These are phyloP conservation scores for Aspergillus incahuasiensis DNA, from an alignment of 495 filamentous ascomycete genomes.

Conservation along the genomic window DNA sequence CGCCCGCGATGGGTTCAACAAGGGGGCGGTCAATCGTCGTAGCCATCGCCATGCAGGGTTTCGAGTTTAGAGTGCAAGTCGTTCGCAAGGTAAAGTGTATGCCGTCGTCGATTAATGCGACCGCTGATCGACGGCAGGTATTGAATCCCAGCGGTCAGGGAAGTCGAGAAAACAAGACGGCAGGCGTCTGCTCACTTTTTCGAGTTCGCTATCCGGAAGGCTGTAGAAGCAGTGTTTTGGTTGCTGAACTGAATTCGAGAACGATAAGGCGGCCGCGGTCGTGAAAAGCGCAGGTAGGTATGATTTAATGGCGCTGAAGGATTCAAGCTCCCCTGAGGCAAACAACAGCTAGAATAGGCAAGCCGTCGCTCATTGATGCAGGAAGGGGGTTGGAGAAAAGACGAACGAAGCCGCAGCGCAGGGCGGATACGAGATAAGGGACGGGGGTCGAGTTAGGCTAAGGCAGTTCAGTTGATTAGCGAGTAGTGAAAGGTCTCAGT, in stretches of 20 bases:
- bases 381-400: conserved; percentile 13
- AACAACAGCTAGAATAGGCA: conserved; percentile 9
- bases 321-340: conserved; percentile 15
- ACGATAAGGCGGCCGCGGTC: not conserved
- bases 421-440: conserved; percentile 16
- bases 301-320: conserved; percentile 9
- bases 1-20: conserved; percentile 24
- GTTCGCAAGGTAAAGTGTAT: conserved; percentile 16
- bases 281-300: not conserved
- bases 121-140: conserved; percentile 48
- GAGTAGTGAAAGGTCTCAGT: conserved; percentile 14
- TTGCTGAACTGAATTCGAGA: not conserved
- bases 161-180: conserved; percentile 14
- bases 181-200: conserved; percentile 2
- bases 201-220: not conserved
- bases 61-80: conserved; percentile 9
- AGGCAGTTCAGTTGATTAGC: conserved; percentile 5
- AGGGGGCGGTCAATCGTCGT: conserved; percentile 30
- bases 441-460: conserved; percentile 2
- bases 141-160: conserved; percentile 45
- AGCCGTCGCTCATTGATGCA: conserved; percentile 13
- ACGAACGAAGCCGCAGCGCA: conserved; percentile 8
- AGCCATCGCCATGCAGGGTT: conserved; percentile 29
- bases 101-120: conserved; percentile 44
- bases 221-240: conserved; percentile 2